Base-by-base conservation (phyloP, 176 grass and related monocot genomes). In the Areca catechu region DNA sequence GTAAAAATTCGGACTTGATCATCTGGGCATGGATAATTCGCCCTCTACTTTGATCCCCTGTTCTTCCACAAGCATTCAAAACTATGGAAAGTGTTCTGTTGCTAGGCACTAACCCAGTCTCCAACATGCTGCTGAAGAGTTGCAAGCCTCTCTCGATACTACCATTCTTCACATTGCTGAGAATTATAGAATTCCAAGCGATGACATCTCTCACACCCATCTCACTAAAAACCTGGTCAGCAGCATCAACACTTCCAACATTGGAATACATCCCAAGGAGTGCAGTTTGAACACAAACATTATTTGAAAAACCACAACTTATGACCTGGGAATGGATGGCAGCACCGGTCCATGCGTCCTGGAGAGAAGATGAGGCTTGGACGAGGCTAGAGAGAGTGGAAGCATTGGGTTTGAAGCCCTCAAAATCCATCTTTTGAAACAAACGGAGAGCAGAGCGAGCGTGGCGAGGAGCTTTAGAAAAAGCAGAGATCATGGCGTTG, bases 201-300 rank as follows among this genome's bases (percentile, higher is more conserved):
- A 96, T 76, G 24, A 72, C 74, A 69, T 96, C 92, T 66, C 22
- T 62, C 16, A 43, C 57, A 0, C 15, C 7, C 68, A 96, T 90
- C 76, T 96, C 77, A 19, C 69, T 74, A 18, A 96, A 96, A 64
- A 90, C 65, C 21, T 60, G 63, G 68, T 77, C 72, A 19, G 83
- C 91, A 60, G 79, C 60, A 53, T 54, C 21, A 19, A 62, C 64
- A 63, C 59, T 74, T 34, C 79, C 80, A 24, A 71, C 68, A 23
- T 64, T 60, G 0, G 68, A 75, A 30, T 96, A 96, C 83, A 96
- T 90, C 68, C 88, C 76, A 27, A 90, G 47, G 51, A 96, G 80
- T 49, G 74, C 74, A 19, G 91, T 96, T 37, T 82, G 86, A 23
- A 90, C 79, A 19, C 82, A 70, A 34, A 77, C 66, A 61, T 68